A percentile compares a stretch with the other conserved stretches of the same genome.
phyloP scores from a whole-genome alignment of 305 asterid species.

The Solanum hybrid region DNA sequence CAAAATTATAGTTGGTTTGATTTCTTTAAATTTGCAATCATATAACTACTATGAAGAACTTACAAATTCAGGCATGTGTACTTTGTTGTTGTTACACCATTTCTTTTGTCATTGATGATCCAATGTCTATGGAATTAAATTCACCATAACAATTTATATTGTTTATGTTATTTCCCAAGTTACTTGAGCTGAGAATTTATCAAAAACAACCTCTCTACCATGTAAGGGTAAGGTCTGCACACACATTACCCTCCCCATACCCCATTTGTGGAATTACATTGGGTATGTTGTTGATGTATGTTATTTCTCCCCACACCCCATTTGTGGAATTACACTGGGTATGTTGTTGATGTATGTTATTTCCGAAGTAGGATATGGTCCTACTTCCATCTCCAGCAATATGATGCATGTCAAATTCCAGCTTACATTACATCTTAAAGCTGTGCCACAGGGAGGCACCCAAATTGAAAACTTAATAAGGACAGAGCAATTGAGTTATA shows the following conservation, averaged over 20 bases:
- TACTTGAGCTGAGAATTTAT: neutral
- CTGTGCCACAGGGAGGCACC: neutral
- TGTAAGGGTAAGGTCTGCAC: neutral
- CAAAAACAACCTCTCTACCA: neutral
- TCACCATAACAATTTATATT: neutral
- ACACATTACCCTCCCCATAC: neutral
- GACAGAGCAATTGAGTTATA: neutral
- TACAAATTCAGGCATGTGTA: neutral
- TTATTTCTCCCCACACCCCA: neutral
- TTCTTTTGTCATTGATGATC: neutral
- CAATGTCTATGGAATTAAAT: neutral
- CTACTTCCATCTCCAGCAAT: neutral
- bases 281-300: neutral
- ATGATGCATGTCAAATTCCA: neutral
- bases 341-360: neutral
- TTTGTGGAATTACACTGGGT: neutral
- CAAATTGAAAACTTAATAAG: neutral
- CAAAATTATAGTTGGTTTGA: neutral
- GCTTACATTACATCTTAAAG: neutral
- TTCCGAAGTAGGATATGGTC: neutral
- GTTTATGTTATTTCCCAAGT: neutral
- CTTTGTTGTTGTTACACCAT: neutral
- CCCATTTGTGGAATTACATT: neutral
- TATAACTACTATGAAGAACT: neutral
- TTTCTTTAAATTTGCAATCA: constrained; percentile 2